A percentile compares a stretch with the other conserved stretches of the same genome.
These are phyloP conservation scores for Arxiozyma bovina DNA, from an alignment of 1,139 yeast genomes.

Conservation along the genomic window DNA sequence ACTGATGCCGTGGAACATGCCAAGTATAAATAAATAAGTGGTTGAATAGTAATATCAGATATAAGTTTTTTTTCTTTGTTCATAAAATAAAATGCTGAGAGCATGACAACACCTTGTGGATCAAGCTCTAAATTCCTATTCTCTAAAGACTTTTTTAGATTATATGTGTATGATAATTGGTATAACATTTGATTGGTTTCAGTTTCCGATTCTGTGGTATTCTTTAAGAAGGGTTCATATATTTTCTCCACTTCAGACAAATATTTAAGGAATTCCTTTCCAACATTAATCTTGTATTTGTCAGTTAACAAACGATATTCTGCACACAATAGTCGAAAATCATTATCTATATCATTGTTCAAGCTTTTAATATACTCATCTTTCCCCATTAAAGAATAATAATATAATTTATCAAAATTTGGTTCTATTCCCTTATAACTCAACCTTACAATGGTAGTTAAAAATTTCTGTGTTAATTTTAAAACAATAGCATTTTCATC, in stretches of 20 bases:
- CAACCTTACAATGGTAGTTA: constrained; percentile 40
- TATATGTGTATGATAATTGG: constrained; percentile 33
- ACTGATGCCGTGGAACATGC: constrained; percentile 34
- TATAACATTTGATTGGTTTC: constrained; percentile 35
- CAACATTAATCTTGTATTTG: constrained; percentile 46
- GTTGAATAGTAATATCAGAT: constrained; percentile 15
- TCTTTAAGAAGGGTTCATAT: constrained; percentile 17
- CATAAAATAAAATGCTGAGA: constrained; percentile 26
- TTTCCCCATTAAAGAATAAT: constrained; percentile 7
- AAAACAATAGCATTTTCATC: constrained; percentile 24
- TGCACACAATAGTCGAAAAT: constrained; percentile 22
- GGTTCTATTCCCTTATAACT: constrained; percentile 27
- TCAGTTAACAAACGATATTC: constrained; percentile 12
- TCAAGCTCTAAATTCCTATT: constrained; percentile 28
- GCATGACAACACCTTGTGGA: constrained; percentile 28
- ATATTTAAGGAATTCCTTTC: constrained; percentile 33
- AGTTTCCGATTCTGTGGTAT: constrained; percentile 9
- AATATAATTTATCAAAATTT: constrained; percentile 15
- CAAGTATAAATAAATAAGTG: constrained; percentile 28
- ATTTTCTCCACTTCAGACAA: constrained; percentile 19
- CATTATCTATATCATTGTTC: constrained; percentile 3
- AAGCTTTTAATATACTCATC: not conserved
- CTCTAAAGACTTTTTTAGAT: constrained; percentile 22
- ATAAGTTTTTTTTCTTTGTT: constrained; percentile 14
- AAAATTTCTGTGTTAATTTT: constrained; percentile 35